Conservation (phyloP, 2,329 filamentous ascomycete species). For the Orbilia blumenaviensis region DNA sequence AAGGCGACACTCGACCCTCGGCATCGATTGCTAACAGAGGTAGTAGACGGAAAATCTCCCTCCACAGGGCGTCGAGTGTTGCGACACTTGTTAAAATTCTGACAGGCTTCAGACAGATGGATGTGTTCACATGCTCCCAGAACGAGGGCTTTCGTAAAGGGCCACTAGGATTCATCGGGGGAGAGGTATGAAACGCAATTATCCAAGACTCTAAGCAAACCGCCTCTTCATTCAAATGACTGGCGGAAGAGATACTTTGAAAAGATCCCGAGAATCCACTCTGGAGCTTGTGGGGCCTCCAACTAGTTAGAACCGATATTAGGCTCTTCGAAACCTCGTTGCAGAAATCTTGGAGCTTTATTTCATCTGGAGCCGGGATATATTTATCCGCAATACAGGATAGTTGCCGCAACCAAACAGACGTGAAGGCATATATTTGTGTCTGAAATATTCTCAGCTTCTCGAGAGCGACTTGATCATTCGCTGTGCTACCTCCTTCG, state of each 20-base stretch:
- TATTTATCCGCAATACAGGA: neutral
- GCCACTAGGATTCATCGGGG: neutral
- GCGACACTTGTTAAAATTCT: slow-evolving; percentile 15
- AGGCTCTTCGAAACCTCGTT: slow-evolving; percentile 7
- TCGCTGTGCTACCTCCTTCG: no score
- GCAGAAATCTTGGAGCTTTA: neutral
- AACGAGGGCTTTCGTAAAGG: slow-evolving; percentile 34
- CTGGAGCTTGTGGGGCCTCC: neutral
- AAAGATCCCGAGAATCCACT: neutral
- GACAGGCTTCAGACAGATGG: slow-evolving; percentile 61
- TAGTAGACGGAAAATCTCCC: slow-evolving; percentile 69
- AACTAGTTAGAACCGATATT: slow-evolving; percentile 3
- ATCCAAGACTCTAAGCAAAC: slow-evolving; percentile 68
- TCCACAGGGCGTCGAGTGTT: slow-evolving; percentile 69
- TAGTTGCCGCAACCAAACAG: slow-evolving; percentile 12
- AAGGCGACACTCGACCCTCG: slow-evolving; percentile 64
- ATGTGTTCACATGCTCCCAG: slow-evolving; percentile 59
- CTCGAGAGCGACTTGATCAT: no score
- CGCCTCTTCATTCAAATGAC: slow-evolving; percentile 1
- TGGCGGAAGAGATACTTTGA: neutral
- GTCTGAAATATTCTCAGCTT: slow-evolving; percentile 10
- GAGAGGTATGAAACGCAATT: slow-evolving; percentile 67
- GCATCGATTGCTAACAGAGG: slow-evolving; percentile 71
- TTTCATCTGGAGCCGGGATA: neutral
- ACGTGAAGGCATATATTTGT: slow-evolving; percentile 8